These are phyloP conservation scores for Henckelia pumila DNA, from an alignment of 257 asterid genomes.

Conservation along the genomic window DNA sequence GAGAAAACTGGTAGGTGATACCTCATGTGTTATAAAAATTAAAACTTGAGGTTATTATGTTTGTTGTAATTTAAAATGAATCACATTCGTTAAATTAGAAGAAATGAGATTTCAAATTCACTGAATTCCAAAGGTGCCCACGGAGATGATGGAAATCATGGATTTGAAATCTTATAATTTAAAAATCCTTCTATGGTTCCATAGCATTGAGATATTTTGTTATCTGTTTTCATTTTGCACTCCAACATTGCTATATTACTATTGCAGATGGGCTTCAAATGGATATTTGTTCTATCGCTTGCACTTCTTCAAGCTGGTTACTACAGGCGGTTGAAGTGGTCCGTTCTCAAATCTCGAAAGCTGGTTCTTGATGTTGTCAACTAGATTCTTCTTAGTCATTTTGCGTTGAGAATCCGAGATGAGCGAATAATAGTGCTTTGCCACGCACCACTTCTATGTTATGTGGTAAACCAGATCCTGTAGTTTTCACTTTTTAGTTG, in stretches of 20 bases:
- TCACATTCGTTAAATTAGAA: not conserved
- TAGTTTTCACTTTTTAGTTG: not conserved
- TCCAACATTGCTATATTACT: not conserved
- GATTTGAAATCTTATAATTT: too few species aligned
- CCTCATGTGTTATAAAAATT: too few species aligned
- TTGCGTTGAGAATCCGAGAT: constrained; percentile 2
- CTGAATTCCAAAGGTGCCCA: not conserved
- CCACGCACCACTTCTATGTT: constrained; percentile 1
- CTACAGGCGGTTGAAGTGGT: constrained; percentile 60
- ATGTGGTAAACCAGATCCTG: not conserved
- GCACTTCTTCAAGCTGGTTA: constrained; percentile 67
- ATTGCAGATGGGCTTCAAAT: constrained; percentile 67
- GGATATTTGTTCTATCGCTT: constrained; percentile 59
- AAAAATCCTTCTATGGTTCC: too few species aligned
- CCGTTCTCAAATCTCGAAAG: constrained; percentile 55
- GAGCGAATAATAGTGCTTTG: not conserved
- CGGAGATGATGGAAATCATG: too few species aligned
- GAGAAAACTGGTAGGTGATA: constrained; percentile 58
- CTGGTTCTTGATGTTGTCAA: constrained; percentile 60
- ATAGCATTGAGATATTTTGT: too few species aligned
- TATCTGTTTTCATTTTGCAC: not conserved
- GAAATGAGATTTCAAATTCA: too few species aligned
- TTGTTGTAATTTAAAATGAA: not conserved
- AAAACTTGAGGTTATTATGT: too few species aligned
- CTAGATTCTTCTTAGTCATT: constrained; percentile 22